Conservation (phyloP, 176 grass and related monocot genomes). For the Aegilops longissima region DNA sequence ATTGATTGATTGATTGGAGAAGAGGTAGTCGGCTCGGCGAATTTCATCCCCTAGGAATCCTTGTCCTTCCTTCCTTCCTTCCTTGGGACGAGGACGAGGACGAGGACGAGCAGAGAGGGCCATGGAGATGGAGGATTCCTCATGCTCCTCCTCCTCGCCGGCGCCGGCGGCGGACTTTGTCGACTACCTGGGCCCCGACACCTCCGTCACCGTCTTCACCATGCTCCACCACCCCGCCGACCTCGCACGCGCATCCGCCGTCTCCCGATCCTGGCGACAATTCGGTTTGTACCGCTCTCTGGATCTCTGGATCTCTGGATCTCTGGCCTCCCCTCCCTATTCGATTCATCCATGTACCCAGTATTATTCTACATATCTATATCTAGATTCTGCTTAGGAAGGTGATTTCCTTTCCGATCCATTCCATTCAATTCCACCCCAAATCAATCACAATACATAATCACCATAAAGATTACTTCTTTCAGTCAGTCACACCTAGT, state of each 20-base stretch:
- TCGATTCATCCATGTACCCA: background rate
- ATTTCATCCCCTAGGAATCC: too few relatives aligned
- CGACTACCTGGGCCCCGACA: conserved; percentile 44
- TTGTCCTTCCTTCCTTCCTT: too few relatives aligned
- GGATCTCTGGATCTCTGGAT: background rate
- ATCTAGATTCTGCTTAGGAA: background rate
- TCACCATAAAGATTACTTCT: too few relatives aligned
- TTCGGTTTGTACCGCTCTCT: conserved; percentile 14
- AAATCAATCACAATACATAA: too few relatives aligned
- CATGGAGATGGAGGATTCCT: background rate
- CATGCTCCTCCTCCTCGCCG: background rate
- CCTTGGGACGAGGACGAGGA: too few relatives aligned
- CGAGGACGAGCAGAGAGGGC: too few relatives aligned
- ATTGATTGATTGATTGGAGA: too few relatives aligned
- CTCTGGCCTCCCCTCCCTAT: background rate
- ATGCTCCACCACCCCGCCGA: conserved; percentile 49
- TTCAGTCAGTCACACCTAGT: too few relatives aligned
- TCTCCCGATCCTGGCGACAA: conserved; percentile 64
- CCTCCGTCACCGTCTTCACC: conserved; percentile 43
- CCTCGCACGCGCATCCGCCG: conserved; percentile 51
- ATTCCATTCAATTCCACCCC: too few relatives aligned
- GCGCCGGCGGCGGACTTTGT: conserved; percentile 39
- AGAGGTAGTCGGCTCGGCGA: too few relatives aligned
- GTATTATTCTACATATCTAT: background rate
- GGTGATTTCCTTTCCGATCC: background rate